A percentile compares a stretch with the other conserved stretches of the same genome.
Conservation (phyloP, 495 filamentous ascomycete species). For the Aspergillus funiculosus region DNA sequence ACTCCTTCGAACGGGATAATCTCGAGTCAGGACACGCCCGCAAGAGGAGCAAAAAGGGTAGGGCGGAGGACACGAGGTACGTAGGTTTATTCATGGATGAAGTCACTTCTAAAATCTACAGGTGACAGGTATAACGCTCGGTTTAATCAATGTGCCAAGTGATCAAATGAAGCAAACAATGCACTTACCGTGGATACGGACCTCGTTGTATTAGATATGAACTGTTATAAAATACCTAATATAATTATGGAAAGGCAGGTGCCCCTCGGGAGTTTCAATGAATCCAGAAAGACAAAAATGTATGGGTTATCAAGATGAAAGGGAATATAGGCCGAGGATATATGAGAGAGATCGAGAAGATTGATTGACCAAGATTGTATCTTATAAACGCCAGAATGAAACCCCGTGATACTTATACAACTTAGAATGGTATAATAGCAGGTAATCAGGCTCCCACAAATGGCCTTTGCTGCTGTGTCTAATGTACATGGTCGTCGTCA, state of each 20-base stretch:
- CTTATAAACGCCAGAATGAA: constrained; percentile 27
- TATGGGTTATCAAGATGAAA: no score
- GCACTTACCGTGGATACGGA: not conserved
- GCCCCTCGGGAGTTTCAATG: not conserved
- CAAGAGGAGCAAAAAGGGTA: constrained; percentile 14
- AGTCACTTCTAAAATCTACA: constrained; percentile 7
- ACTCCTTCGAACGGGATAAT: constrained; percentile 4
- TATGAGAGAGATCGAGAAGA: constrained; percentile 18
- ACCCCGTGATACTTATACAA: constrained; percentile 20
- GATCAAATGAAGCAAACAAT: not conserved
- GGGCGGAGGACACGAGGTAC: constrained; percentile 29
- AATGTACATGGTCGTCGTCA: constrained; percentile 28
- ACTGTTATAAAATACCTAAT: not conserved
- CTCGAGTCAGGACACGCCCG: constrained; percentile 2
- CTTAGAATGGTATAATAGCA: constrained; percentile 6
- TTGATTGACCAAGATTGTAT: constrained; percentile 26
- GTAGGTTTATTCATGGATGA: not conserved
- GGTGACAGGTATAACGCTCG: constrained; percentile 34
- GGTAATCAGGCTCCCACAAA: not conserved
- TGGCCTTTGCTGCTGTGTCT: constrained; percentile 14
- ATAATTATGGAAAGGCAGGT: not conserved
- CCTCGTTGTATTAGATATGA: no score
- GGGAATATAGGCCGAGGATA: not conserved
- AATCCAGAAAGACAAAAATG: not conserved
- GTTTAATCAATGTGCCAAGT: constrained; percentile 20